phyloP scores from a whole-genome alignment of 371 early-diverging fungal genomes.

The Edhazardia aedis region DNA sequence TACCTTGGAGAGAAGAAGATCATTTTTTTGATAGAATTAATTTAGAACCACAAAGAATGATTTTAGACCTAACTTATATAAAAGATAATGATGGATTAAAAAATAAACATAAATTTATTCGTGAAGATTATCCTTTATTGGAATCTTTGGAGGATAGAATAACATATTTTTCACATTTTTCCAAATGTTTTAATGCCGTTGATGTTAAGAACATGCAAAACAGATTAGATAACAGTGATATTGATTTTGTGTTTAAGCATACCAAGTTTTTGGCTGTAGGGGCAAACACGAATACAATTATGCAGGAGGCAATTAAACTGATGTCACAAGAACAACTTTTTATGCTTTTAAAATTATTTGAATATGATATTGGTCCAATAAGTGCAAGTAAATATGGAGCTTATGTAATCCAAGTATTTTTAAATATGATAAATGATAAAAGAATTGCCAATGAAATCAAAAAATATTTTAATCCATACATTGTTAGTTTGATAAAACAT shows the following conservation, averaged over 20 bases:
- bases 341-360: slow-evolving; percentile 14
- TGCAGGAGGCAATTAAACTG: slow-evolving; percentile 33
- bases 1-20: no score
- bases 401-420: slow-evolving; percentile 42
- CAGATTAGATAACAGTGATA: no score
- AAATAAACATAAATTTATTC: no score
- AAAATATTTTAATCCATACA: slow-evolving; percentile 29
- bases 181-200: no score
- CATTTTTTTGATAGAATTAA: no score
- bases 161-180: no score
- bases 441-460: slow-evolving; percentile 16
- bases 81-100: no score
- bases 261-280: slow-evolving; percentile 41
- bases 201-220: no score
- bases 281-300: slow-evolving; percentile 31
- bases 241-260: slow-evolving; percentile 13
- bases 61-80: no score
- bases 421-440: slow-evolving; percentile 9
- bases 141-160: no score
- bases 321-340: slow-evolving; percentile 24
- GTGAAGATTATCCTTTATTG: no score
- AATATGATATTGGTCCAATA: slow-evolving; percentile 35
- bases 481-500: slow-evolving; percentile 31
- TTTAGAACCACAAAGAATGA: no score
- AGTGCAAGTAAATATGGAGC: slow-evolving; percentile 46